Conservation (phyloP, 75 land plant species). For the Cryptomeria japonica region DNA sequence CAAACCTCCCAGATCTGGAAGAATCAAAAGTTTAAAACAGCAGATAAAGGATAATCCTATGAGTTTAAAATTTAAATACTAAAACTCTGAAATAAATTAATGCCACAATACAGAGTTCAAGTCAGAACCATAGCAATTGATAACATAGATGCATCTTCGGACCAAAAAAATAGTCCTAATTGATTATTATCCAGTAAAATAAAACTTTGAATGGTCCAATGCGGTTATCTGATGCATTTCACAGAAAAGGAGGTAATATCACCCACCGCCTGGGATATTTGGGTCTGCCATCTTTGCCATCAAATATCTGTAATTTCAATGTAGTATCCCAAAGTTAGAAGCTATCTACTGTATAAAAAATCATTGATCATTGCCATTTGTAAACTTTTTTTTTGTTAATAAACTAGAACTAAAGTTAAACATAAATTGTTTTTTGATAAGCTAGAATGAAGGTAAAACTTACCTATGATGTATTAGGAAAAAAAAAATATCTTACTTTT, state of each 20-base stretch:
- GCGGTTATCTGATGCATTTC: background rate
- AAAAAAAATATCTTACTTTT: constrained; percentile 45
- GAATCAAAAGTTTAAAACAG: background rate
- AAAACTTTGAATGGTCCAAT: background rate
- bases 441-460: background rate
- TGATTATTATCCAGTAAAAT: background rate
- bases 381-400: background rate
- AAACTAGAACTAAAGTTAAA: background rate
- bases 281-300: constrained; percentile 90
- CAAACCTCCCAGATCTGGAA: background rate
- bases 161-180: background rate
- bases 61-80: background rate
- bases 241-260: constrained; percentile 89
- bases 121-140: background rate
- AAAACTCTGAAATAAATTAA: background rate
- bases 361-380: background rate
- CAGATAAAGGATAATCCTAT: background rate
- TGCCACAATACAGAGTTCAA: background rate
- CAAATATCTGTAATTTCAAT: constrained; percentile 70
- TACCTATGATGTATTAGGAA: constrained; percentile 40
- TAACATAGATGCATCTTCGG: background rate
- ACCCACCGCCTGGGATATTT: constrained; percentile 94
- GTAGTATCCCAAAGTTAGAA: constrained; percentile 2
- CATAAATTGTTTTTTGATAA: too few relatives aligned
- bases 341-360: too few relatives aligned